A percentile compares a stretch with the other conserved stretches of the same genome.
Conservation (phyloP, 1,139 yeast species). For the Candida anutae region DNA sequence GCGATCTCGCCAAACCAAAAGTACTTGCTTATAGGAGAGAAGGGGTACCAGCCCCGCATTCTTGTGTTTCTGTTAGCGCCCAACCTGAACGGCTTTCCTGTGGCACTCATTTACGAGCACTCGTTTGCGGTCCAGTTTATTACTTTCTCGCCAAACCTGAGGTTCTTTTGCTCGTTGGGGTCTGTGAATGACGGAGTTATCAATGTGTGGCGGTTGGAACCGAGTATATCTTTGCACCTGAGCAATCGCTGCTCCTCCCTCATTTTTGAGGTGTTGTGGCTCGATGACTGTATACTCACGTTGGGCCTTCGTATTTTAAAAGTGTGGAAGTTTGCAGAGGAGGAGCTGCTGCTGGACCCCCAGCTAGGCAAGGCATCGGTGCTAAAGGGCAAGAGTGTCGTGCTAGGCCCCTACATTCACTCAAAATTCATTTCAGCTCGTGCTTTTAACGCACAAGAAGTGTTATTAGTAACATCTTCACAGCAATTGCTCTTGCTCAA, state of each 20-base stretch:
- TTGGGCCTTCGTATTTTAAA: slow-evolving; percentile 54
- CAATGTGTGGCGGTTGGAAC: slow-evolving; percentile 45
- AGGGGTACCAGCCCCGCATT: slow-evolving; percentile 59
- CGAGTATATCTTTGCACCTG: slow-evolving; percentile 22
- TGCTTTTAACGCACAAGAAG: slow-evolving; percentile 27
- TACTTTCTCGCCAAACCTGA: slow-evolving; percentile 53
- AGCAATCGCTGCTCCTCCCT: slow-evolving; percentile 56
- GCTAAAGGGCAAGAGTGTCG: slow-evolving; percentile 51
- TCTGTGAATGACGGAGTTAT: slow-evolving; percentile 57
- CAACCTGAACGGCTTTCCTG: slow-evolving; percentile 37
- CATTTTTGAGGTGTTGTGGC: slow-evolving; percentile 51
- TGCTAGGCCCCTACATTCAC: slow-evolving; percentile 42
- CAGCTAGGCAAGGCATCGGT: slow-evolving; percentile 15
- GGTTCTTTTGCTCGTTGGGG: slow-evolving; percentile 51
- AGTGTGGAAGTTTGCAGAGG: slow-evolving; percentile 42
- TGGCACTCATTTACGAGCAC: slow-evolving; percentile 51
- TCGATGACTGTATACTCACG: slow-evolving; percentile 41
- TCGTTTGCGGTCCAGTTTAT: slow-evolving; percentile 51
- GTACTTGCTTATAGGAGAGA: slow-evolving; percentile 58
- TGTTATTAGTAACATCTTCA: slow-evolving; percentile 35
- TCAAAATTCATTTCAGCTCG: slow-evolving; percentile 37
- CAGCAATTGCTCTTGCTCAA: slow-evolving; percentile 33
- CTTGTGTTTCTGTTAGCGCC: slow-evolving; percentile 51
- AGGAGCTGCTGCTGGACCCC: slow-evolving; percentile 7
- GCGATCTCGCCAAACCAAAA: slow-evolving; percentile 47